These are phyloP conservation scores for Mariannaea sp. DNA, from an alignment of 2,329 filamentous ascomycete species.

Conservation along the genomic window DNA sequence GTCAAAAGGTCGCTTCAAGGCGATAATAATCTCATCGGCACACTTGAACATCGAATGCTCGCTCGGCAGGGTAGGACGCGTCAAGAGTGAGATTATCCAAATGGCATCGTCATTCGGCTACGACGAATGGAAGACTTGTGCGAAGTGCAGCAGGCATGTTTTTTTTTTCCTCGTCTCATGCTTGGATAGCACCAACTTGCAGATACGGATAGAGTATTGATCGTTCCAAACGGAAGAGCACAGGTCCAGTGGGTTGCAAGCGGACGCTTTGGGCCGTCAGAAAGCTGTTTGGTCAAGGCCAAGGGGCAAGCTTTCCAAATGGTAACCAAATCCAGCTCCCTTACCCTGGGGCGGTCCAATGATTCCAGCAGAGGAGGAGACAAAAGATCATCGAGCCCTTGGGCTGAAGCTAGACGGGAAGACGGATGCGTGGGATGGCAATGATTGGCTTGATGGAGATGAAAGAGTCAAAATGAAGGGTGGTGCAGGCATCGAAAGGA, in stretches of 20 bases:
- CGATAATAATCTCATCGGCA: conserved; percentile 16
- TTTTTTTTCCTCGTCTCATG: conserved; percentile 18
- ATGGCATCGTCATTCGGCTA: conserved; percentile 31
- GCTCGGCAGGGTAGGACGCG: conserved; percentile 24
- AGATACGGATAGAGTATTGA: conserved; percentile 13
- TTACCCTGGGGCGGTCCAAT: too few species aligned
- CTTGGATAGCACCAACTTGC: conserved; percentile 13
- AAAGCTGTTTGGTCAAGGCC: background rate
- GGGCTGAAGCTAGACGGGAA: conserved; percentile 6
- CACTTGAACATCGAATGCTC: conserved; percentile 18
- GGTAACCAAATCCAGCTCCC: conserved; percentile 7
- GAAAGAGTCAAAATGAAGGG: conserved; percentile 21
- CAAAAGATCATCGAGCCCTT: too few species aligned
- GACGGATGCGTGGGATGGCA: conserved; percentile 17
- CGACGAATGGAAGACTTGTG: conserved; percentile 22
- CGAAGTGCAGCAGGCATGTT: conserved; percentile 7
- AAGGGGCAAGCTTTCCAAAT: conserved; percentile 3
- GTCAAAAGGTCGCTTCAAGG: conserved; percentile 25
- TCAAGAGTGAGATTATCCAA: conserved; percentile 19
- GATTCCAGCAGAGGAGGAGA: too few species aligned
- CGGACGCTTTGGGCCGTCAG: conserved; percentile 6
- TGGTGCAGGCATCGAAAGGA: conserved; percentile 15
- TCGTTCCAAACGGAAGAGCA: background rate
- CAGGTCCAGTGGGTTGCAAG: conserved; percentile 12
- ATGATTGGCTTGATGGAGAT: conserved; percentile 20